These are phyloP conservation scores for Inosperma sp. DNA, from an alignment of 768 basidiomycete species.

Conservation along the genomic window DNA sequence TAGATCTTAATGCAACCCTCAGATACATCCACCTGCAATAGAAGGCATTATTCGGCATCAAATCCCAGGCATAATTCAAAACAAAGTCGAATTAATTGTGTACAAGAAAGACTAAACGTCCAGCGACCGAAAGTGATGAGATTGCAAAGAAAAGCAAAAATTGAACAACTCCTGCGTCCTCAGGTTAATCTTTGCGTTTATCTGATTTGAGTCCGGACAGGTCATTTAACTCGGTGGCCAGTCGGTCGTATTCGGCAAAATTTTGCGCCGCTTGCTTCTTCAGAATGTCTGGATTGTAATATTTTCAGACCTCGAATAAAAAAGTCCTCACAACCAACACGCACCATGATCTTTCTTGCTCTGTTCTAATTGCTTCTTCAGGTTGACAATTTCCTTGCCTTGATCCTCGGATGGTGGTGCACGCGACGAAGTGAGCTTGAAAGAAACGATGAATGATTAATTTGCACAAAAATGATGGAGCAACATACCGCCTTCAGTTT, in stretches of 20 bases:
- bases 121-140: no score
- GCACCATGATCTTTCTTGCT: constrained; percentile 57
- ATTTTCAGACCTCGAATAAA: neutral
- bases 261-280: constrained; percentile 82
- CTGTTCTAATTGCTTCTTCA: constrained; percentile 62
- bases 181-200: constrained; percentile 60
- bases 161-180: neutral
- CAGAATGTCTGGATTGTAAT: constrained; percentile 50
- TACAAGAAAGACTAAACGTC: no score
- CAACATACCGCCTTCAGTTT: constrained; percentile 62
- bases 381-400: constrained; percentile 53
- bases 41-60: no score
- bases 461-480: neutral
- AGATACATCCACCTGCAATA: no score
- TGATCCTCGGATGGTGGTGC: constrained; percentile 36
- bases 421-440: neutral
- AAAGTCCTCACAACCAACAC: constrained; percentile 7
- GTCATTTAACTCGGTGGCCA: constrained; percentile 73
- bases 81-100: no score
- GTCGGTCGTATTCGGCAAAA: constrained; percentile 73
- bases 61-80: no score
- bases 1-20: no score
- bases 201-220: constrained; percentile 50
- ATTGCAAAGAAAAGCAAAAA: no score
- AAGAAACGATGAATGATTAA: neutral